These are phyloP conservation scores for Salix suchowensis DNA, from an alignment of 345 rosid genomes.

Conservation along the genomic window DNA sequence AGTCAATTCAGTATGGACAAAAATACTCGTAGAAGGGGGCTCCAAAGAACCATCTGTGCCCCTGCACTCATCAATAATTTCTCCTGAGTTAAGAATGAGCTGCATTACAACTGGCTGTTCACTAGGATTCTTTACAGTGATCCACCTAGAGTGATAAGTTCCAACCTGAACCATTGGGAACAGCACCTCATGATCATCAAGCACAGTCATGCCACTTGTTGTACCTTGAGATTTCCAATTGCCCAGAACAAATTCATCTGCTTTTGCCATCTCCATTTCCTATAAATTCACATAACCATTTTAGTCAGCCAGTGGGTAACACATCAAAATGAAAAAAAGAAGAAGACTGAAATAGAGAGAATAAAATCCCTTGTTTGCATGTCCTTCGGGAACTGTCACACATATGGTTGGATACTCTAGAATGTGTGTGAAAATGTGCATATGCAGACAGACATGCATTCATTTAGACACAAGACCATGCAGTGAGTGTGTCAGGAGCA, in stretches of 20 bases:
- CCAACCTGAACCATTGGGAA: constrained; percentile 53
- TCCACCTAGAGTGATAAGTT: constrained; percentile 44
- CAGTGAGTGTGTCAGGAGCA: background rate
- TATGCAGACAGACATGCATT: background rate
- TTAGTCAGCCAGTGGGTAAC: background rate
- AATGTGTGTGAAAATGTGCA: background rate
- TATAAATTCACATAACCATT: constrained; percentile 12
- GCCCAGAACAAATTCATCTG: constrained; percentile 46
- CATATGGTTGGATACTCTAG: background rate
- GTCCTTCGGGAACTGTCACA: background rate
- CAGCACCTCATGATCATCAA: constrained; percentile 44
- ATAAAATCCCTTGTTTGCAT: background rate
- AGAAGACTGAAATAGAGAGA: background rate
- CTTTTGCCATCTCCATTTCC: constrained; percentile 35
- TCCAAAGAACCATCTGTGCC: constrained; percentile 28
- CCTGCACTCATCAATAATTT: constrained; percentile 53
- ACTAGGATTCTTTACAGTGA: constrained; percentile 67
- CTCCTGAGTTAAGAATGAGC: constrained; percentile 58
- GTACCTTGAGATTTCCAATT: constrained; percentile 67
- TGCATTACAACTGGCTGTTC: constrained; percentile 62
- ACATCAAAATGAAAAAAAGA: background rate
- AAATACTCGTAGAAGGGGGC: constrained; percentile 24
- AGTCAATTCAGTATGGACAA: constrained; percentile 18
- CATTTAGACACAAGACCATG: background rate
- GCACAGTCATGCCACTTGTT: constrained; percentile 43